Base-by-base conservation (phyloP, 1,284 basidiomycete genomes). In the Ceratorhiza oryzae-sativae region DNA sequence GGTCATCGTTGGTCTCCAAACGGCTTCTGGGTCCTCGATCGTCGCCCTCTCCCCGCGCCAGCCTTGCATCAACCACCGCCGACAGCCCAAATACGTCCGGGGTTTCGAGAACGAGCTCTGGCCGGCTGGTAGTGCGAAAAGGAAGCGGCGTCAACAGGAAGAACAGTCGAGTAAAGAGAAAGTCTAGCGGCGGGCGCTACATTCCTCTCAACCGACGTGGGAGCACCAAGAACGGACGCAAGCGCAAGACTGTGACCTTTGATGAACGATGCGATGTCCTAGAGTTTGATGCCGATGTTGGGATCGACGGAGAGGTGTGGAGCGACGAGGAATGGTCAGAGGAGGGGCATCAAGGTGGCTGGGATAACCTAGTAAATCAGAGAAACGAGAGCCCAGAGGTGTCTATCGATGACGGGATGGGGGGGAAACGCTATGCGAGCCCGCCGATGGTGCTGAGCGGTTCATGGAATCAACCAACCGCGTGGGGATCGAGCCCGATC, bases 221-320 rank as follows among this genome's bases (percentile, higher is more conserved):
- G 12, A 73, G 72, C 30, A 61, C 56, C 27, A 53, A 55, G 51
- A 58, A 59, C 25, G 60, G 85, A 71, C 86, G 84, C 77, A 85
- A 85, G 45, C 82, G 88, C 74, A 92, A 95, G 80, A 95, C 90
- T 0, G 95, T 97, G 58, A 94, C 90, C 0, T 97, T 94, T 76
- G 87, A 93, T 79, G 88, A 92, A 76, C 85, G 88, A 8, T 93
- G 93, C 75, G 93, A 97, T 76, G 93, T 97, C 30, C 83, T 96
- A 72, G 94, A 97, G 79, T 94, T 93, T 78, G 90, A 93, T 72
- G 81, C 84, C 18, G 87, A 89, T 51, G 86, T 78, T 3, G 71
- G 58, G 20, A 62, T 71, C 20, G 82, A 83, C 25, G 80, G 80
- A 46, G 80, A 81, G 30, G 79, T 81, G 34, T 80, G 63, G 63